These are phyloP conservation scores for Capsella rubella DNA, from an alignment of 441 rosid species.

Conservation along the genomic window DNA sequence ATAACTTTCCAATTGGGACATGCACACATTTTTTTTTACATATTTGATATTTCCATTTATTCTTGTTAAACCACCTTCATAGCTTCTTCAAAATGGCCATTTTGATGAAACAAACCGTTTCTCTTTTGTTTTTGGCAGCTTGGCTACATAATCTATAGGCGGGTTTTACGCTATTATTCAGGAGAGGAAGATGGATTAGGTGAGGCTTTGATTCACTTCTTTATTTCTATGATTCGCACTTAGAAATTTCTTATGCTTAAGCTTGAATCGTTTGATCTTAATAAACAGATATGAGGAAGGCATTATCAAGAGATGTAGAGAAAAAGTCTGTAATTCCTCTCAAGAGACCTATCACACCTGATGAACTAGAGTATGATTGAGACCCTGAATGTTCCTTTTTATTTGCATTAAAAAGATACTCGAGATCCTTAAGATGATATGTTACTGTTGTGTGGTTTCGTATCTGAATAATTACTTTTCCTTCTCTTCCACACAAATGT, in stretches of 20 bases:
- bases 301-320: constrained; percentile 85
- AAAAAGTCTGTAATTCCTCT: constrained; percentile 91
- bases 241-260: neutral
- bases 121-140: constrained; percentile 53
- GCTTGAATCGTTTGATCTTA: constrained; percentile 22
- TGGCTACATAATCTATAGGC: constrained; percentile 85
- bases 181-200: constrained; percentile 95
- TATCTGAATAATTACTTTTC: neutral
- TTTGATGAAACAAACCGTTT: neutral
- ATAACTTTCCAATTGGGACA: neutral
- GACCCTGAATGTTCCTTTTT: neutral
- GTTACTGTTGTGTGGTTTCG: neutral
- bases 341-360: constrained; percentile 88
- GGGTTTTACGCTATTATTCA: constrained; percentile 92
- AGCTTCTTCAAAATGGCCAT: neutral
- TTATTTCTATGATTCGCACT: neutral
- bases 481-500: neutral
- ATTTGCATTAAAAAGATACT: neutral
- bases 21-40: neutral
- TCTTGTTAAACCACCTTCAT: neutral
- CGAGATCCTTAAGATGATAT: neutral
- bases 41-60: neutral
- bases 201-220: constrained; percentile 43
- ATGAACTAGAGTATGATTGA: constrained; percentile 87
- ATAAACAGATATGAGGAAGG: constrained; percentile 92